Base-by-base conservation (phyloP, 805 yeast species). In the Barnettozyma wickerhamii region DNA sequence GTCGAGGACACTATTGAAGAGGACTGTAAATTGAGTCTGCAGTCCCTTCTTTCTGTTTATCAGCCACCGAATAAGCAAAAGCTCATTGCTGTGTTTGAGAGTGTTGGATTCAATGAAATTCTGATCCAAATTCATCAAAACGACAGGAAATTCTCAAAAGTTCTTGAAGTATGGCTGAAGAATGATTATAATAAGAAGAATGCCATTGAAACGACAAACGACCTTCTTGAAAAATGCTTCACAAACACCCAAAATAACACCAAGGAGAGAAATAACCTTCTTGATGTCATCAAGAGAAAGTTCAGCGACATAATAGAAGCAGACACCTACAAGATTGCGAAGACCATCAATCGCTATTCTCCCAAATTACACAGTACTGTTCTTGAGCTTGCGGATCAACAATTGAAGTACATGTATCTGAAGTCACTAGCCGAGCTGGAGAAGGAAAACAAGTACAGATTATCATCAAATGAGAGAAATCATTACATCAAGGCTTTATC, bases 21-120 rank as follows among this genome's bases (percentile, higher is more conserved):
- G 20, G 91, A 84, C 44, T 77, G 86, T 50, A 91, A 91, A 56
- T 66, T 84, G 33, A 90, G 95, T 10, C 59, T 89, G 9, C 86
- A 82, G 51, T 74, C 88, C 35, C 57, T 93, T 14, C 56, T 91
- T 1, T 76, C 95, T 0, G 68, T 71, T 1, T 83, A 81, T 55
- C 77, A 74, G 38, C 87, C 91, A 0, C 63, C 72, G 1, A 71
- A 77, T 50, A 64, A 74, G 19, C 68, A 69, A 2, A 61, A 59
- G 17, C 58, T 87, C 32, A 58, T 80, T 7, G 68, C 69, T 14
- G 65, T 71, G 35, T 65, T 86, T 38, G 71, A 71, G 36, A 66
- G 72, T 23, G 80, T 79, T 2, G 70, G 72, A 12, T 84, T 76
- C 53, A 71, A 68, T 51, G 68, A 74, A 30, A 88, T 83, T 0